These are phyloP conservation scores for Paracoccidioides lutzii DNA, from an alignment of 2,329 filamentous ascomycete genomes.

Conservation along the genomic window DNA sequence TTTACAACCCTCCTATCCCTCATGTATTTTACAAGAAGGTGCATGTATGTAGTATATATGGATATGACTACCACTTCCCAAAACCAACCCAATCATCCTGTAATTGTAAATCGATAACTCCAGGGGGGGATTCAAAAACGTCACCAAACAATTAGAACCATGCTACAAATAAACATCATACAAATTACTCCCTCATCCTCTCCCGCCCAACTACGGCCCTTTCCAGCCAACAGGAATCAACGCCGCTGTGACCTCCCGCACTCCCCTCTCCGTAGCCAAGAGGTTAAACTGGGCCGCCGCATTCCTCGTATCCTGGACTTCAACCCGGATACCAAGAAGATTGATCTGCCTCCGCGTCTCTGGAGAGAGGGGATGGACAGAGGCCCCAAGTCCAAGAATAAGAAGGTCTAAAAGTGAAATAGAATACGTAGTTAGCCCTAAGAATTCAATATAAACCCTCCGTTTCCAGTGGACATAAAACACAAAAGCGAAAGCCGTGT, in stretches of 20 bases:
- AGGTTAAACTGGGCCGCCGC: slow-evolving; percentile 91
- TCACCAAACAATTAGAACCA: background rate
- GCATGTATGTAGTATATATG: too few relatives aligned
- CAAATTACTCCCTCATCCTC: background rate
- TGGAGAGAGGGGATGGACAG: slow-evolving; percentile 63
- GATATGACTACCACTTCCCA: too few relatives aligned
- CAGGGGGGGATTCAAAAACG: too few relatives aligned
- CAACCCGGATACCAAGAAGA: slow-evolving; percentile 67
- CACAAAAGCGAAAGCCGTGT: background rate
- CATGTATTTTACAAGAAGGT: too few relatives aligned
- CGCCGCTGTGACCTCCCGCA: slow-evolving; percentile 72
- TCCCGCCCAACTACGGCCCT: slow-evolving; percentile 20
- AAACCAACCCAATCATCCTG: too few relatives aligned
- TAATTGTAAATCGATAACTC: too few relatives aligned
- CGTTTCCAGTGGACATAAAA: background rate
- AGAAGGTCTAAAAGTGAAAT: slow-evolving; percentile 52
- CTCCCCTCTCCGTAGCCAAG: slow-evolving; percentile 82
- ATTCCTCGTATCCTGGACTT: slow-evolving; percentile 84
- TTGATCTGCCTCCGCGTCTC: slow-evolving; percentile 60
- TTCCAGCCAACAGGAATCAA: slow-evolving; percentile 77
- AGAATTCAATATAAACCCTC: background rate
- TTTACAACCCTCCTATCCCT: too few relatives aligned
- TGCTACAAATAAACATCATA: background rate
- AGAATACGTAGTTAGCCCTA: slow-evolving; percentile 7
- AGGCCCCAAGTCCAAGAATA: slow-evolving; percentile 71